These are phyloP conservation scores for Aspergillus sp. DNA, from an alignment of 2,329 filamentous ascomycete genomes.

Conservation along the genomic window DNA sequence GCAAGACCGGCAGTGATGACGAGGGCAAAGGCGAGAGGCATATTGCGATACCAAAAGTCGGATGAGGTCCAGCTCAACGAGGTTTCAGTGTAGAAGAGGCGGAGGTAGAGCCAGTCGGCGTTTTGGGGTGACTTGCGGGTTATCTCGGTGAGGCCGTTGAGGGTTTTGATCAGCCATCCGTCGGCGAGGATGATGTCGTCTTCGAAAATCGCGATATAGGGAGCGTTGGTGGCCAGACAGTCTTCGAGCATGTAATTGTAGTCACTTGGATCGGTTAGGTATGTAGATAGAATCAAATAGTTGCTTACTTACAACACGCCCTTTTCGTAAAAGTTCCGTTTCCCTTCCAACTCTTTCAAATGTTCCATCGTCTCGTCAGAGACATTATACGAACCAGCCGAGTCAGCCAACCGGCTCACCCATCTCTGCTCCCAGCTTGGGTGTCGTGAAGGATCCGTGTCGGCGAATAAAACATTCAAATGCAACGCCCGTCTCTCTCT, in stretches of 20 bases:
- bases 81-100: slow-evolving; percentile 31
- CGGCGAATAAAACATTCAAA: slow-evolving; percentile 17
- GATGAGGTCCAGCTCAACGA: slow-evolving; percentile 18
- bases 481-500: slow-evolving; percentile 16
- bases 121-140: not conserved
- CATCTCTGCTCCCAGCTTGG: slow-evolving; percentile 21
- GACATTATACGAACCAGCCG: slow-evolving; percentile 15
- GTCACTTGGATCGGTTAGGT: slow-evolving; percentile 13
- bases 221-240: slow-evolving; percentile 23
- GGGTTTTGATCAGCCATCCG: slow-evolving; percentile 30
- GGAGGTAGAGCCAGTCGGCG: slow-evolving; percentile 23
- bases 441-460: slow-evolving; percentile 18
- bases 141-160: slow-evolving; percentile 15
- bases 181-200: slow-evolving; percentile 34
- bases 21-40: slow-evolving; percentile 16
- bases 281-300: not conserved
- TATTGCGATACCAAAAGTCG: slow-evolving; percentile 20
- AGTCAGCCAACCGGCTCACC: slow-evolving; percentile 14
- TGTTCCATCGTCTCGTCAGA: slow-evolving; percentile 11
- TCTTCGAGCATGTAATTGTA: slow-evolving; percentile 24
- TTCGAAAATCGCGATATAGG: slow-evolving; percentile 32
- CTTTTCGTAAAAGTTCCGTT: slow-evolving; percentile 25
- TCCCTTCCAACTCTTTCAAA: slow-evolving; percentile 18
- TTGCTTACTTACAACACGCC: slow-evolving; percentile 23
- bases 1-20: slow-evolving; percentile 3